These are phyloP conservation scores for Ulota crispa DNA, from an alignment of 225 moss, liverwort and hornwort genomes.

Conservation along the genomic window DNA sequence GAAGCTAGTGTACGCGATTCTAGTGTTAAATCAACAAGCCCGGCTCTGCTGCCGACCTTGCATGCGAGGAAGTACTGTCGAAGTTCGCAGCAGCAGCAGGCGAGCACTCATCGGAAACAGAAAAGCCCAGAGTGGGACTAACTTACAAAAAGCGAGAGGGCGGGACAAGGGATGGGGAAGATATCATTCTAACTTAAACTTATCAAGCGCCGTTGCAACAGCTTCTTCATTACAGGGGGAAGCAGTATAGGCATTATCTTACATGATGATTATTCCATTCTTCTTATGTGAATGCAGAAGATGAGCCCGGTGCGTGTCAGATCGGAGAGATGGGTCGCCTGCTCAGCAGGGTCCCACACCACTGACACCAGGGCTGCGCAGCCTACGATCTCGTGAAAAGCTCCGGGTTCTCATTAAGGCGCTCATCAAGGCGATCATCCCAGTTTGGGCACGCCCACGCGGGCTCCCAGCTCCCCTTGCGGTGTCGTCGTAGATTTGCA, in stretches of 20 bases:
- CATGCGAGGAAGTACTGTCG: background rate
- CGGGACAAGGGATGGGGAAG: background rate
- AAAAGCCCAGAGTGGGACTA: background rate
- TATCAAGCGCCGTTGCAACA: background rate
- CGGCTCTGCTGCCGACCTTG: background rate
- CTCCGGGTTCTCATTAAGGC: background rate
- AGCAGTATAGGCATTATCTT: background rate
- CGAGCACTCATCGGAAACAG: background rate
- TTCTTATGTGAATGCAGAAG: background rate
- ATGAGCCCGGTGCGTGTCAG: slow-evolving; percentile 11
- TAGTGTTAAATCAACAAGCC: background rate
- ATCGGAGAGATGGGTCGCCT: slow-evolving; percentile 7
- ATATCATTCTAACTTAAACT: no score
- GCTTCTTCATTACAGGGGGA: background rate
- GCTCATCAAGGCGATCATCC: slow-evolving; percentile 8
- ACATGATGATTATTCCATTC: background rate
- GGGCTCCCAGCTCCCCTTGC: background rate
- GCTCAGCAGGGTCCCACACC: background rate
- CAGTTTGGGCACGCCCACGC: slow-evolving; percentile 18
- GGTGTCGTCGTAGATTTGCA: background rate
- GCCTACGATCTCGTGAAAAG: slow-evolving; percentile 1
- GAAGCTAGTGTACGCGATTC: background rate
- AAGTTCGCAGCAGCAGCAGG: background rate
- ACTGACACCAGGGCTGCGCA: no score
- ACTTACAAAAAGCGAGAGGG: background rate